phyloP scores from a whole-genome alignment of 495 filamentous ascomycete species.

The Viridothelium virens region DNA sequence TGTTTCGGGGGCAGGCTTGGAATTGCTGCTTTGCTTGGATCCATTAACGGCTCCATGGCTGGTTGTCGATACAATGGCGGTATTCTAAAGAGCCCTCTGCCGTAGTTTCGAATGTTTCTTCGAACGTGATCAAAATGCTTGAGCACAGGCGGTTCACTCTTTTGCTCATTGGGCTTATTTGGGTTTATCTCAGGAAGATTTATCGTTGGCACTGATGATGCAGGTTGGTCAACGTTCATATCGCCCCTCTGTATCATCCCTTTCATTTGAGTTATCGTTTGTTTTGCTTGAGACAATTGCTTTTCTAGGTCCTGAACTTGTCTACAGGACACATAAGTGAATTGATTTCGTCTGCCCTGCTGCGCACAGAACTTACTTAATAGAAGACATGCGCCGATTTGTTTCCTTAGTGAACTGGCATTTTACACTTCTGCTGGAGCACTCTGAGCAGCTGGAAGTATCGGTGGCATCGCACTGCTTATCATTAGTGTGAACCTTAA shows the following conservation, averaged over 20 bases:
- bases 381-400: conserved; percentile 96
- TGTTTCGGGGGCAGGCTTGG: conserved; percentile 64
- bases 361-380: conserved; percentile 55
- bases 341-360: background rate
- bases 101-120: conserved; percentile 63
- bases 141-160: conserved; percentile 44
- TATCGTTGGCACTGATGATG: conserved; percentile 48
- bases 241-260: conserved; percentile 44
- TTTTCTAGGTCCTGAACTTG: conserved; percentile 96
- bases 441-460: conserved; percentile 91
- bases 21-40: background rate
- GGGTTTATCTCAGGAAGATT: conserved; percentile 64
- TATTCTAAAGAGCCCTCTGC: conserved; percentile 71
- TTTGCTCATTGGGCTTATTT: conserved; percentile 43
- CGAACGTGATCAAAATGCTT: conserved; percentile 67
- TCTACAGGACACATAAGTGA: conserved; percentile 35
- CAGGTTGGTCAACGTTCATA: conserved; percentile 53
- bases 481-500: background rate
- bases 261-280: conserved; percentile 64
- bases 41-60: conserved; percentile 31
- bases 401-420: conserved; percentile 99
- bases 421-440: conserved; percentile 86
- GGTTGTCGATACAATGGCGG: conserved; percentile 62
- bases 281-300: conserved; percentile 66
- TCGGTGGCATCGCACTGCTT: conserved; percentile 87